Conservation (phyloP, 1,139 yeast genomes). For the Sugiyamaella pinicola region DNA sequence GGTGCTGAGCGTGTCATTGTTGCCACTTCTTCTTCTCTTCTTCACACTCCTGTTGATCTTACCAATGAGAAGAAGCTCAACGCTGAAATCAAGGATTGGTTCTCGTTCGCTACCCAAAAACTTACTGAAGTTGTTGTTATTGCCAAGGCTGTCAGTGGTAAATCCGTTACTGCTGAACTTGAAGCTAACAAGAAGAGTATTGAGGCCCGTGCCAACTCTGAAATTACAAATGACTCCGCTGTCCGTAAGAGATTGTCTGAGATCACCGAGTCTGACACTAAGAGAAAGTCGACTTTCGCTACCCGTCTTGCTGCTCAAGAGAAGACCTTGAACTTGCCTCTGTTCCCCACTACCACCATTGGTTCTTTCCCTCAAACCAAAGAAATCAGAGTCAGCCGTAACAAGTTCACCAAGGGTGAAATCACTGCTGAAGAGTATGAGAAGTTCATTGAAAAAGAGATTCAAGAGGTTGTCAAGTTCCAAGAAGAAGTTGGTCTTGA, state of each 20-base stretch:
- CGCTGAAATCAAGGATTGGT: conserved; percentile 93
- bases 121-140: conserved; percentile 85
- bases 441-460: conserved; percentile 94
- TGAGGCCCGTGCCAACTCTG: conserved; percentile 82
- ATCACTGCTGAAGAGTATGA: conserved; percentile 94
- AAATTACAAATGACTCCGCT: conserved; percentile 86
- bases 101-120: conserved; percentile 98
- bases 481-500: conserved; percentile 98
- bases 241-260: conserved; percentile 87
- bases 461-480: conserved; percentile 93
- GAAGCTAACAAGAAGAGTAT: conserved; percentile 86
- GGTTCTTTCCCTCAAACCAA: conserved; percentile 99
- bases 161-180: conserved; percentile 61
- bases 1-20: conserved; percentile 89
- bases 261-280: conserved; percentile 65
- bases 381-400: conserved; percentile 98
- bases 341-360: conserved; percentile 99
- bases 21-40: conserved; percentile 93
- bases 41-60: conserved; percentile 98
- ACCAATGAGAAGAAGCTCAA: conserved; percentile 87
- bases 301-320: conserved; percentile 86
- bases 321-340: conserved; percentile 85
- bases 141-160: conserved; percentile 78
- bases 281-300: conserved; percentile 86
- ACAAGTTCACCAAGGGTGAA: conserved; percentile 96